Evolutionary conservation across 2,329 filamentous ascomycete genomes (phyloP), one percentile per base, ranked within the genome.

Genomic region (Ophiostoma himal-ulmi): DNA sequence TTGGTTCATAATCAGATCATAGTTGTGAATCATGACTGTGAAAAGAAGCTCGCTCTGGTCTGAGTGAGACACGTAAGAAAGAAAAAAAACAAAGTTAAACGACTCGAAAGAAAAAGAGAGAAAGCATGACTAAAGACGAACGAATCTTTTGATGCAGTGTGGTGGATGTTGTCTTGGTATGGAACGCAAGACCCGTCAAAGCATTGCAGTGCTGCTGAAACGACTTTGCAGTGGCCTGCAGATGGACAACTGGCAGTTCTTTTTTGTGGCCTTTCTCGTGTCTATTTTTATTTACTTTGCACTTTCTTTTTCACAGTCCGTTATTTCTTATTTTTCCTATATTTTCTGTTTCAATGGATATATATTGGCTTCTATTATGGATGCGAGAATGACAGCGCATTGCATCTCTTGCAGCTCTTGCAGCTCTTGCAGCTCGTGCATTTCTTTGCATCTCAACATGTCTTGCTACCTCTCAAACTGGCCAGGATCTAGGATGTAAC

Each of bases 171-270:
- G 60, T 64, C 60, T 64, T 22, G 36, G 36, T 20, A 7, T 65
- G 62, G 62, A 65, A 65, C 20, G 62, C 54, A 64, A 14, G 52
- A 57, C 52, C 52, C 52, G 52, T 57, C 60, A 36, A 36, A 64
- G 60, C 36, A 65, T 65, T 37, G 36, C 34, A 39, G 62, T 65
- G 62, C 62, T 65, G 62, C 22, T 65, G 62, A 65, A 65, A 65
- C 62, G 39, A 36, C 62, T 57, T 11, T 39, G 36, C 60, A 37
- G 1, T 4, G 20, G 34, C 34, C 30, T 37, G 34, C 34, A 34
- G 30, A 39, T 37, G 34, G 36, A 37, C 62, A 39, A 65, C 62
- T 65, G 34, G 62, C 34, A 37, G 60, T 65, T 65, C 36, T 65
- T 39, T 65, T 39, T 1, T 41, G 36, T 11, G 13, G 30, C 14